phyloP scores from a whole-genome alignment of 108 stramenopile species.

The Seminavis robusta region DNA sequence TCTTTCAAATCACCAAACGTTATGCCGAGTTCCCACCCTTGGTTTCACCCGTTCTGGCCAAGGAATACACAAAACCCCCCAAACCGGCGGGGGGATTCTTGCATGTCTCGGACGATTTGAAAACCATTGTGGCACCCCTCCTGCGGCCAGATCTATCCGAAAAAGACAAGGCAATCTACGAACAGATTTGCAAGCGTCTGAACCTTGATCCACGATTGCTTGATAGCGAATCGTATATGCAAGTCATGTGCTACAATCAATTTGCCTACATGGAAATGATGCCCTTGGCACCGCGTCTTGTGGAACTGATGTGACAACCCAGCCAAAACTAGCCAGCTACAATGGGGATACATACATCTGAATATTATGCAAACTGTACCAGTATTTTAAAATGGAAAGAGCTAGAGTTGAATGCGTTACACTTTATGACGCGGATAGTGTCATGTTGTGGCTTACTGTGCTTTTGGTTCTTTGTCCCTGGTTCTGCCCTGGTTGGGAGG shows the following conservation, averaged over 20 bases:
- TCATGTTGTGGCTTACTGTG: no score
- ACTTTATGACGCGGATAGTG: no score
- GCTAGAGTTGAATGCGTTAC: no score
- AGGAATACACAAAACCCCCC: not conserved
- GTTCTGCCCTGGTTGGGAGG: no score
- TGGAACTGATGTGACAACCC: no score
- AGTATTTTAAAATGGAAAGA: no score
- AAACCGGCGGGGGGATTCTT: slow-evolving; percentile 5
- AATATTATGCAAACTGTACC: no score
- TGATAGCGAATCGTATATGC: slow-evolving; percentile 13
- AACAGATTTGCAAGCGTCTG: slow-evolving; percentile 9
- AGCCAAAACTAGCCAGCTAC: no score
- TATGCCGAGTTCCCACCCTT: slow-evolving; percentile 23
- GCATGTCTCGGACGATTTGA: not conserved
- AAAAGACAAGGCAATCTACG: slow-evolving; percentile 8
- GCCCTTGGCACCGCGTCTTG: slow-evolving; percentile 8
- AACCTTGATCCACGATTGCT: not conserved
- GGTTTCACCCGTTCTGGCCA: slow-evolving; percentile 7
- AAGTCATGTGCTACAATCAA: slow-evolving; percentile 30
- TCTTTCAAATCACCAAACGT: not conserved
- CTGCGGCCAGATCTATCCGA: slow-evolving; percentile 6
- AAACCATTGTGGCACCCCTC: slow-evolving; percentile 3
- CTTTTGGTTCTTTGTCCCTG: no score
- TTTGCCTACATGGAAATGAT: slow-evolving; percentile 19
- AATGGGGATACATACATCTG: no score